These are phyloP conservation scores for Herpotrichia juniperi DNA, from an alignment of 2,329 filamentous ascomycete genomes.

Conservation along the genomic window DNA sequence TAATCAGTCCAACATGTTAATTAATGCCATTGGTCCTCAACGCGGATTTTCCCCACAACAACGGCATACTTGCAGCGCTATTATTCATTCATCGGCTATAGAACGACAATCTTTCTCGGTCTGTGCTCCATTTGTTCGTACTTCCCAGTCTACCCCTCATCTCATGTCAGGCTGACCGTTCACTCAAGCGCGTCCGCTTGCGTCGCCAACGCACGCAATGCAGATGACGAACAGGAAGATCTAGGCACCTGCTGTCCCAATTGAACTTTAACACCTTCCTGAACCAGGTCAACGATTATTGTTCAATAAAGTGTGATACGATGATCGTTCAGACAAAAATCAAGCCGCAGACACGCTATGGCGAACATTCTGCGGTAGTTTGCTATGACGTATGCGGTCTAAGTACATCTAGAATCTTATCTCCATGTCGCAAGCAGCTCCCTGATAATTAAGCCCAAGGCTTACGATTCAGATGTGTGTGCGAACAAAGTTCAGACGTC, in stretches of 20 bases:
- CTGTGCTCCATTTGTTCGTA: not conserved
- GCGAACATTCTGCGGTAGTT: too few species aligned
- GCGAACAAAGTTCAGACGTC: not conserved
- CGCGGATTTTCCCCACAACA: not conserved
- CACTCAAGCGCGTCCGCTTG: not conserved
- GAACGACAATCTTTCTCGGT: conserved; percentile 1
- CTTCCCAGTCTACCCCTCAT: not conserved
- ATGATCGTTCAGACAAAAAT: not conserved
- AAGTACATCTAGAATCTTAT: too few species aligned
- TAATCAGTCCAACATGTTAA: not conserved
- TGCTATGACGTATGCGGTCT: too few species aligned
- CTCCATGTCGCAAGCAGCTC: too few species aligned
- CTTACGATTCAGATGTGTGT: too few species aligned
- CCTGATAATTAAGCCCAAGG: too few species aligned
- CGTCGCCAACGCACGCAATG: conserved; percentile 10
- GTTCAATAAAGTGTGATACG: not conserved
- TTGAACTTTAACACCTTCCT: not conserved
- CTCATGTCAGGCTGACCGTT: conserved; percentile 1
- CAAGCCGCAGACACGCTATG: too few species aligned
- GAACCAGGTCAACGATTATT: not conserved
- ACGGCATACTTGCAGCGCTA: not conserved
- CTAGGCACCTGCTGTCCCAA: conserved; percentile 8
- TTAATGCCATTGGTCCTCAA: not conserved
- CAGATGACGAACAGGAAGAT: conserved; percentile 13
- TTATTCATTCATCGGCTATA: not conserved